Base-by-base conservation (phyloP, 2,329 filamentous ascomycete genomes). In the Colletotrichum cuscutae region DNA sequence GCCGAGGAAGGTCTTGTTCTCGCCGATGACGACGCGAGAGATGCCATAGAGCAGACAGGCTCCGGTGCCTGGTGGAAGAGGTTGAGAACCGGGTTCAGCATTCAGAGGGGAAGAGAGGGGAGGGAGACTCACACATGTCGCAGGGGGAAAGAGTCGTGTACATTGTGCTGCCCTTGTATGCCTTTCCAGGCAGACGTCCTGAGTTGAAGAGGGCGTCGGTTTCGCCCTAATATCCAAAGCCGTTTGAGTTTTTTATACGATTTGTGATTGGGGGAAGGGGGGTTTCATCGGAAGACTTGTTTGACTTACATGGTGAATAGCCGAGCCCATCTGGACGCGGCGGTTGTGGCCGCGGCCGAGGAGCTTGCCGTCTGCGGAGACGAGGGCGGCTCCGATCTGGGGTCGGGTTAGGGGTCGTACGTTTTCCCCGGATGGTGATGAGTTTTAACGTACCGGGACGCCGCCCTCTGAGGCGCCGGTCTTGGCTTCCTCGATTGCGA, bases 121-220 rank as follows among this genome's bases (percentile, higher is more conserved):
- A 42, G 5, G 28, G 22, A 13, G 3, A 37, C 71, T 73, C 37
- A 73, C 92, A 95, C 93, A 95, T 95, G 79, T 94, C 92, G 80
- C 93, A 95, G 0, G 93, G 93, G 3, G 92, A 94, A 7, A 95
- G 85, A 0, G 93, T 95, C 3, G 93, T 95, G 82, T 94, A 95
- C 92, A 95, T 95, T n/a, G 93, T 95, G 46, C 91, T 89, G 53
- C 72, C 76, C 76, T 87, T 87, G 81, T 95, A 95, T 6, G 88
- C 88, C 1, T 89, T 89, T 19, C 92, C 92, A 37, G 92, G 90
- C 26, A 94, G 87, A 52, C 93, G 89, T 58, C 93, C 93, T 0
- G 92, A 92, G 81, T 93, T 91, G 79, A 93, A 91, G 52, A 95
- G 86, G n/a, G 92, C 90, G 22, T 92, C 91, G 24, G 93, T 95